Conservation (phyloP, 208 protist genomes). For the Leishmania turanica region DNA sequence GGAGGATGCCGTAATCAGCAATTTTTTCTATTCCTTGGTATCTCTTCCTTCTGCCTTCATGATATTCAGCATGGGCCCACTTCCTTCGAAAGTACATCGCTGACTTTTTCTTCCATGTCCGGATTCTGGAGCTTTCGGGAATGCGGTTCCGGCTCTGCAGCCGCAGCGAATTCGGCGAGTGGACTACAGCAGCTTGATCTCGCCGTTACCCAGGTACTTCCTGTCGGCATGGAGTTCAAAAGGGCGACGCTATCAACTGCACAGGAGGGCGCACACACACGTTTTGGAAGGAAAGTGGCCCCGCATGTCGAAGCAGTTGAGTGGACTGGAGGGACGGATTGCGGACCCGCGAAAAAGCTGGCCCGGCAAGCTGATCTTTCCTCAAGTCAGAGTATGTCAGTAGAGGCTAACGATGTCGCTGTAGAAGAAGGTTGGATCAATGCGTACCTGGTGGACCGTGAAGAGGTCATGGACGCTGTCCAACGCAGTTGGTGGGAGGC, state of each 20-base stretch:
- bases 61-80: neutral
- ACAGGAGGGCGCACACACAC: neutral
- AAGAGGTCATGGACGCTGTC: constrained; percentile 16
- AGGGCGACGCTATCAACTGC: neutral
- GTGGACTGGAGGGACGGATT: neutral
- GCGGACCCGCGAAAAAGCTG: neutral
- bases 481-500: constrained; percentile 29
- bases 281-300: neutral
- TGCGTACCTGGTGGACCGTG: constrained; percentile 8
- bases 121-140: constrained; percentile 76
- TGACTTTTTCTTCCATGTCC: constrained; percentile 45
- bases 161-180: neutral
- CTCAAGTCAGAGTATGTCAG: neutral
- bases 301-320: neutral
- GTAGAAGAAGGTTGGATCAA: neutral
- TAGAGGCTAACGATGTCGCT: neutral
- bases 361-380: neutral
- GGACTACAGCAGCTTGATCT: neutral
- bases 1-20: neutral
- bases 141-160: neutral
- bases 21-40: constrained; percentile 3
- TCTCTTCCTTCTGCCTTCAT: constrained; percentile 1
- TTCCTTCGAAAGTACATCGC: constrained; percentile 1
- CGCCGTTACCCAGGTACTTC: constrained; percentile 27
- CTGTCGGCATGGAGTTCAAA: constrained; percentile 15